Evolutionary conservation across 805 yeast genomes (phyloP), one percentile per base, ranked within the genome.

Genomic region (Ogataea pini): DNA sequence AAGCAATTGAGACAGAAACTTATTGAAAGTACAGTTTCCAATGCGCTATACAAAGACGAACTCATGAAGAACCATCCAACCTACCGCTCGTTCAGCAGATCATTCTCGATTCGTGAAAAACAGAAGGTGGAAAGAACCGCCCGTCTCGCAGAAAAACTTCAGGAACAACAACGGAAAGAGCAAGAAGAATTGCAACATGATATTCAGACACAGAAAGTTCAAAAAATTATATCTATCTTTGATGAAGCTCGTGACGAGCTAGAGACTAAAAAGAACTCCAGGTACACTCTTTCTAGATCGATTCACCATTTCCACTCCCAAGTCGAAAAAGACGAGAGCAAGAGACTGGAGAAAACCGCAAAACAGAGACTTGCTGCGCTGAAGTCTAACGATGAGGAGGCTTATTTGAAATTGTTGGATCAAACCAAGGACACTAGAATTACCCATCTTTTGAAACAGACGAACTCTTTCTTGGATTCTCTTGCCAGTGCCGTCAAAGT

Each of bases 351-450:
- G 66, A 82, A 80, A 63, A 86, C 83, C 24, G 95, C 95, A n/a
- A 86, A 84, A 62, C 91, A 86, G 64, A 85, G 96, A 79, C 78
- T 87, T 68, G 90, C 85, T 61, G 94, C 94, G 24, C 79, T 87
- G 73, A 86, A 85, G 66, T 87, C 91, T 14, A 86, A 87, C 64
- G 96, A 87, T 72, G 95, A 87, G 67, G 96, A 87, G 63, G 94
- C 94, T 2, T 87, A 87, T 71, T 78, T 87, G 64, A 86, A 86
- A 62, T 77, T 87, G 61, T 76, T 87, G 65, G 94, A 87, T 64
- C 90, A 86, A 68, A 87, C 96, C 3, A 87, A 87, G 65, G 96
- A 87, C 70, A 86, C 89, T 36, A 81, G 96, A 78, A 84, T 87
- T 58, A 86, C 94, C 1, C 95, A 87, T 68, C 75, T 87, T 64